Evolutionary conservation across 2,329 filamentous ascomycete species (phyloP), one percentile per base, ranked within the genome.

Genomic region (Colletotrichum sp.): DNA sequence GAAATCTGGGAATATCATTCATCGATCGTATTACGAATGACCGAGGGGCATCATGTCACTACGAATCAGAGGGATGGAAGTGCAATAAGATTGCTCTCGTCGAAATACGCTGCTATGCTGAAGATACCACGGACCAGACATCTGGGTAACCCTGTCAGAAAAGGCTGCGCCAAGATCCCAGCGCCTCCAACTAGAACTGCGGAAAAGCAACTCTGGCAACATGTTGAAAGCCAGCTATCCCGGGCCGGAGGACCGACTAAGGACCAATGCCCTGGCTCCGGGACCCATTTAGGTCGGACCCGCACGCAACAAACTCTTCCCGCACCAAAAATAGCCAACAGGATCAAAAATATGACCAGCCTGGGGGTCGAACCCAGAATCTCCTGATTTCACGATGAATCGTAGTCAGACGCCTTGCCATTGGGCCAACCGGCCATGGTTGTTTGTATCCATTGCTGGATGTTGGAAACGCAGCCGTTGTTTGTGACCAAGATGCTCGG

Each of bases 321-420:
- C 36, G 8, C 68, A 55, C n/a, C 48, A 39, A 59, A 48, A 57
- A 18, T 12, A 4, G 4, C 32, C 18, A 18, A 28, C 21, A 18
- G 48, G 26, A 18, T 16, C 32, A 73, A 74, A 61, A 52, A 3
- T 13, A 32, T 76, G 74, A 76, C 74, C 74, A 76, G 70, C 74
- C 74, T 76, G 74, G 74, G 74, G 74, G 74, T 76, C 74, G 74
- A 76, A 76, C 74, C 74, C 74, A 76, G 74, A 76, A 76, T 76
- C 70, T 76, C 74, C 74, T 76, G 74, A 76, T 76, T 39, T 4
- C 59, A 14, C 28, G 14, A 30, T 16, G 0, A 18, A 52, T 85
- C 83, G 83, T 85, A 85, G 84, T 86, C 84, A 85, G 83, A 85
- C 84, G 84, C 83, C 84, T 85, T 86, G 83, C 80, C 84, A 85